A percentile compares a stretch with the other conserved stretches of the same genome.
Conservation (phyloP, 129 eudicot species). For the Lactuca sativa region DNA sequence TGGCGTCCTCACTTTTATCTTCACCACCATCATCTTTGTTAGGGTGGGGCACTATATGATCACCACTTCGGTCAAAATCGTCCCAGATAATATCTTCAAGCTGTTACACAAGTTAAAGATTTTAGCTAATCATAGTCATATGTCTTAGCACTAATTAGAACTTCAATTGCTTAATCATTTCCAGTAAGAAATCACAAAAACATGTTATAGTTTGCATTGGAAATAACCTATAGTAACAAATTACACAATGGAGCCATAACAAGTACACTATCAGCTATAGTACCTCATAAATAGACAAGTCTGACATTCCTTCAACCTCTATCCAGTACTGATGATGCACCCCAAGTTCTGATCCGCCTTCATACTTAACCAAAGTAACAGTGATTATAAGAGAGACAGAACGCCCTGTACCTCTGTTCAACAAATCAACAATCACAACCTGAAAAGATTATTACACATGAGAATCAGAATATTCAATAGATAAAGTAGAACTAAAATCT, state of each 20-base stretch:
- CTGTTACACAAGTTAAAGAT: conserved; percentile 51
- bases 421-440: conserved; percentile 18
- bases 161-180: conserved; percentile 1
- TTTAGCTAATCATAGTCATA: conserved; percentile 21
- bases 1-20: conserved; percentile 38
- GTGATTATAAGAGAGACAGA: neutral
- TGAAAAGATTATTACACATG: conserved; percentile 24
- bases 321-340: conserved; percentile 53
- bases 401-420: conserved; percentile 30
- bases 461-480: conserved; percentile 6
- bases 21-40: conserved; percentile 28
- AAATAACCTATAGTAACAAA: neutral
- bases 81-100: conserved; percentile 87
- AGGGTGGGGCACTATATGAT: conserved; percentile 83
- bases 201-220: neutral
- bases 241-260: neutral
- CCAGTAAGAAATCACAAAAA: neutral
- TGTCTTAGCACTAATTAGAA: neutral
- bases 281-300: conserved; percentile 73
- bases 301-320: conserved; percentile 69
- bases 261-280: conserved; percentile 2
- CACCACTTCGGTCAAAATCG: conserved; percentile 59
- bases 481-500: neutral
- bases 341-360: conserved; percentile 30
- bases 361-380: conserved; percentile 40